phyloP scores from a whole-genome alignment of 208 protist genomes.

The Crithidia sp. region DNA sequence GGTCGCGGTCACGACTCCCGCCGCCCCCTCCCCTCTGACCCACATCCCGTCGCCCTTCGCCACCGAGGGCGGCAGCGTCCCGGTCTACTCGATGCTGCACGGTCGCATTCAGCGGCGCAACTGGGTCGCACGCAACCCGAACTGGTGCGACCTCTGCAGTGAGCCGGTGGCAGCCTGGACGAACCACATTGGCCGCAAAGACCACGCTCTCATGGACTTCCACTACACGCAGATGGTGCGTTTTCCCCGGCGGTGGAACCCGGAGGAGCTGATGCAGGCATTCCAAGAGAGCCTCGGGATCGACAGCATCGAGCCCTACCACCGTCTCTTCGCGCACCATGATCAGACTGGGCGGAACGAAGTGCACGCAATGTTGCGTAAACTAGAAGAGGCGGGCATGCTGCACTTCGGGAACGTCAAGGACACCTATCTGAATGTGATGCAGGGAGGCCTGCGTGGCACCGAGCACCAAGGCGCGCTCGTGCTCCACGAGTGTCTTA shows the following conservation, averaged over 20 bases:
- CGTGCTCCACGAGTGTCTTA: slow-evolving; percentile 84
- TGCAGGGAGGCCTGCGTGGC: slow-evolving; percentile 84
- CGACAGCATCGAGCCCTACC: slow-evolving; percentile 49
- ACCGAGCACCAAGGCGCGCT: slow-evolving; percentile 88
- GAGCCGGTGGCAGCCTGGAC: slow-evolving; percentile 88
- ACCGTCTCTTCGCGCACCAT: slow-evolving; percentile 53
- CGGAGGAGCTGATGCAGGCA: slow-evolving; percentile 54
- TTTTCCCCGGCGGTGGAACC: slow-evolving; percentile 83
- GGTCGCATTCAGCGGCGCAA: slow-evolving; percentile 85
- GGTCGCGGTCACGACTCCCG: slow-evolving; percentile 11
- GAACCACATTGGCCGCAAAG: slow-evolving; percentile 88
- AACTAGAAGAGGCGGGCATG: slow-evolving; percentile 81
- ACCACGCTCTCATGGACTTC: slow-evolving; percentile 89
- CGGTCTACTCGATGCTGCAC: slow-evolving; percentile 86
- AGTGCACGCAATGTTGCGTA: slow-evolving; percentile 80
- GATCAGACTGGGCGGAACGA: slow-evolving; percentile 75
- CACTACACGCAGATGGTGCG: slow-evolving; percentile 88
- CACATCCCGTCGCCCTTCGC: slow-evolving; percentile 60
- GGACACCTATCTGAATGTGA: slow-evolving; percentile 80
- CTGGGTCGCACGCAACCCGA: slow-evolving; percentile 81
- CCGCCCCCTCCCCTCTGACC: background rate
- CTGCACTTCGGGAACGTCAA: slow-evolving; percentile 82
- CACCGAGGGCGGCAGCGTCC: slow-evolving; percentile 85
- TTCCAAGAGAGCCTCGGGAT: slow-evolving; percentile 69
- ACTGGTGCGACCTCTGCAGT: slow-evolving; percentile 92